A percentile compares a stretch with the other conserved stretches of the same genome.
phyloP scores from a whole-genome alignment of 768 basidiomycete species.

The Cystobasidium onofrii region DNA sequence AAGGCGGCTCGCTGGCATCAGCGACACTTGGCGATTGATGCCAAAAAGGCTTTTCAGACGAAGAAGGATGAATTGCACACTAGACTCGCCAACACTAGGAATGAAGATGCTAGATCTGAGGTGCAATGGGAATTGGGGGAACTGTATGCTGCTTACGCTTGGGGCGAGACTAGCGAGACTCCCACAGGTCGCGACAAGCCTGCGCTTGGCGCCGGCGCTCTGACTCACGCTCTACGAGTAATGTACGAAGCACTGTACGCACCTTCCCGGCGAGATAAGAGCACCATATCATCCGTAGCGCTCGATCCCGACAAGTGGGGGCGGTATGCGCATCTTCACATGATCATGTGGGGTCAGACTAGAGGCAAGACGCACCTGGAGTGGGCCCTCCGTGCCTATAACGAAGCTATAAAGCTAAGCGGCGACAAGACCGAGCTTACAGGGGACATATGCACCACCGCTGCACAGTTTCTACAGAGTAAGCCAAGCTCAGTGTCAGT shows the following conservation, averaged over 20 bases:
- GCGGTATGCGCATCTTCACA: constrained; percentile 18
- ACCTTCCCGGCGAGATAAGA: not conserved
- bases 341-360: not conserved
- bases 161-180: not conserved
- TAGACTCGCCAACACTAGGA: not conserved
- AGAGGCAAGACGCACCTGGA: not conserved
- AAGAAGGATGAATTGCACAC: not conserved
- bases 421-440: constrained; percentile 10
- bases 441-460: not conserved
- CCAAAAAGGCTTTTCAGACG: not conserved
- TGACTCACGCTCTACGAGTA: not conserved
- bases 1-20: not conserved
- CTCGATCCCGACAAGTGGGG: constrained; percentile 14
- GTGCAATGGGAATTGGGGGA: constrained; percentile 19
- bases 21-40: not conserved
- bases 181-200: not conserved
- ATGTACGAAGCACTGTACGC: not conserved
- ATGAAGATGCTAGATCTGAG: not conserved
- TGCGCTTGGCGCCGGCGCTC: not conserved
- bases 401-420: not conserved
- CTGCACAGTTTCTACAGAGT: not conserved
- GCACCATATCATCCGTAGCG: not conserved
- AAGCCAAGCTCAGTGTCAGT: not conserved
- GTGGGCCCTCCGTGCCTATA: not conserved
- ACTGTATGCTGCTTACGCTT: constrained; percentile 12